Evolutionary conservation across 2,329 filamentous ascomycete species (phyloP).

Genomic region (Trichoderma pleuroti): DNA sequence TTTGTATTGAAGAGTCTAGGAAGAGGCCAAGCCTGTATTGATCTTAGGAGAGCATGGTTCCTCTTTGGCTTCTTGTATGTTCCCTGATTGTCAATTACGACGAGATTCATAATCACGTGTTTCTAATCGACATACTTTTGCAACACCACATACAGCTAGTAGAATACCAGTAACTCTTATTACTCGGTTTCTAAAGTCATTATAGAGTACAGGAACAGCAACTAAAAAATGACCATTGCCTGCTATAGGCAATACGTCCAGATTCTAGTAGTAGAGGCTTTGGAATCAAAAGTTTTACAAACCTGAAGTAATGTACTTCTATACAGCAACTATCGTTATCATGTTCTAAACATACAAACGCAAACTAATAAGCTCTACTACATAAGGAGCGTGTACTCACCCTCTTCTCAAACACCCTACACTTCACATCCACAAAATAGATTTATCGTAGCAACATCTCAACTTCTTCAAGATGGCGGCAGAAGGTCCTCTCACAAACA

Average conservation of each 20-base stretch:
- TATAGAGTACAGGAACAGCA: neutral
- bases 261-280: neutral
- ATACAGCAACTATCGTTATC: neutral
- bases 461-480: neutral
- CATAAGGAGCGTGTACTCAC: neutral
- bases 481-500: neutral
- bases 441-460: neutral
- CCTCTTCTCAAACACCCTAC: neutral
- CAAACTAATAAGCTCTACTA: neutral
- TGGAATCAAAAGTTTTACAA: neutral
- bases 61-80: neutral
- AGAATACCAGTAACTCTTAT: neutral
- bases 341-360: neutral
- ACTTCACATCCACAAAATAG: neutral
- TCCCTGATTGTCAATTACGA: neutral
- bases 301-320: neutral
- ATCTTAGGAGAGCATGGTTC: neutral
- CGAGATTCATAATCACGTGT: neutral
- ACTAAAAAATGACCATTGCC: neutral
- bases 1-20: neutral
- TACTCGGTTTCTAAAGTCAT: neutral
- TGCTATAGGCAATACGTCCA: neutral
- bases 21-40: neutral
- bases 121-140: neutral
- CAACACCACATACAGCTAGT: neutral